Conservation (phyloP, 306 rosid species). For the Cucumis melo region DNA sequence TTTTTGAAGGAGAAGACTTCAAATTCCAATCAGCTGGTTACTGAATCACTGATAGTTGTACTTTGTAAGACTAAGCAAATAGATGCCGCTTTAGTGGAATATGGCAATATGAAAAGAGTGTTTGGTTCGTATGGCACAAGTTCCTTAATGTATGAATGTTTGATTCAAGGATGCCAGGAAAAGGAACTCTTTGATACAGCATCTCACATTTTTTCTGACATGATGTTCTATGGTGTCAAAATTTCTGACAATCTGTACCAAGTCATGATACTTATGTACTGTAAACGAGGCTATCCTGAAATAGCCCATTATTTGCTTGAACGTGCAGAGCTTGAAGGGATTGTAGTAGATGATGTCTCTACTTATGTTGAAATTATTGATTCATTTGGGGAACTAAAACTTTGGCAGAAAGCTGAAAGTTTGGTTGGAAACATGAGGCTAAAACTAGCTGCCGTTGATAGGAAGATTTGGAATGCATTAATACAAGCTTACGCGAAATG, state of each 20-base stretch:
- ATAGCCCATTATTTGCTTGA: constrained; percentile 68
- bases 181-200: constrained; percentile 57
- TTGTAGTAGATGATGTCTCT: constrained; percentile 21
- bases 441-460: constrained; percentile 37
- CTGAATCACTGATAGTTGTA: constrained; percentile 63
- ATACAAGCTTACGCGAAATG: constrained; percentile 71
- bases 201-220: constrained; percentile 72
- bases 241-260: constrained; percentile 48
- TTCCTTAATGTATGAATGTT: constrained; percentile 47
- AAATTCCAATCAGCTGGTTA: constrained; percentile 40
- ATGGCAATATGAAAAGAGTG: constrained; percentile 30
- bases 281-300: constrained; percentile 68
- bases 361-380: constrained; percentile 45
- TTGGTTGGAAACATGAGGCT: constrained; percentile 64
- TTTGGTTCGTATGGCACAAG: constrained; percentile 44
- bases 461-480: constrained; percentile 88
- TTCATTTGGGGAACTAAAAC: constrained; percentile 63
- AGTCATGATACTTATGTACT: constrained; percentile 50
- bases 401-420: constrained; percentile 89
- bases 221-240: constrained; percentile 66
- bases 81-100: constrained; percentile 68
- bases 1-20: constrained; percentile 59
- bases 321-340: constrained; percentile 45
- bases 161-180: constrained; percentile 58
- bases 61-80: constrained; percentile 63